Base-by-base conservation (phyloP, 106 monocot species). In the Allium sativum region DNA sequence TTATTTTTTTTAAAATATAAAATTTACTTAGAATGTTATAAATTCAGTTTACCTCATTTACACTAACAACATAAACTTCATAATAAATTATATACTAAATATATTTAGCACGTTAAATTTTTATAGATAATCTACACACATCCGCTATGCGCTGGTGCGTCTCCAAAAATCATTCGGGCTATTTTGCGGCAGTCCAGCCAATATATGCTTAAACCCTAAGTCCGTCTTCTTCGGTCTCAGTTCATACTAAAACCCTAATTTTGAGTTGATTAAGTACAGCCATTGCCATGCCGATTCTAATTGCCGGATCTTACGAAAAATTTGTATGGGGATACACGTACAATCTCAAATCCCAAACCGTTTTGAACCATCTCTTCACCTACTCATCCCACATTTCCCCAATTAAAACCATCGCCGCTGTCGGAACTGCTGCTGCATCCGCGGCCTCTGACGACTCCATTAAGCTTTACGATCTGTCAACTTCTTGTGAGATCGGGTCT, bases 281-380 rank as follows among this genome's bases (percentile, higher is more conserved):
- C 44, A 50, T 50, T 12, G 64, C 52, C 50, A 89, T 89, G 93
- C 31, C 31, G 31, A 73, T 66, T 48, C 73, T 95, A 52, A 72
- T 95, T 42, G 94, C 94, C 15, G 94, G 94, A 11, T 95, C 94
- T 8, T 95, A 95, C 81, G 94, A 95, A 79, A 73, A 73, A 52
- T 90, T 83, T 67, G 81, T 95, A 48, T 95, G 94, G 94, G 94
- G 94, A 13, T 95, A 84, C 84, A 84, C 94, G 55, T 70, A 90
- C 66, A 44, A 61, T 16, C 18, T 47, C 21, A 53, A 67, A 67
- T 55, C 59, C 61, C 71, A 58, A 74, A 21, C 77, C 64, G 31
- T 31, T 31, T 66, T 90, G 45, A 70, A 52, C 7, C 72, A 75
- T 13, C 75, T 89, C 77, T 93, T 93, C 78, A 85, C 89, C 60